Base-by-base conservation (phyloP, 2,329 filamentous ascomycete species). In the Colletotrichum australisinense region DNA sequence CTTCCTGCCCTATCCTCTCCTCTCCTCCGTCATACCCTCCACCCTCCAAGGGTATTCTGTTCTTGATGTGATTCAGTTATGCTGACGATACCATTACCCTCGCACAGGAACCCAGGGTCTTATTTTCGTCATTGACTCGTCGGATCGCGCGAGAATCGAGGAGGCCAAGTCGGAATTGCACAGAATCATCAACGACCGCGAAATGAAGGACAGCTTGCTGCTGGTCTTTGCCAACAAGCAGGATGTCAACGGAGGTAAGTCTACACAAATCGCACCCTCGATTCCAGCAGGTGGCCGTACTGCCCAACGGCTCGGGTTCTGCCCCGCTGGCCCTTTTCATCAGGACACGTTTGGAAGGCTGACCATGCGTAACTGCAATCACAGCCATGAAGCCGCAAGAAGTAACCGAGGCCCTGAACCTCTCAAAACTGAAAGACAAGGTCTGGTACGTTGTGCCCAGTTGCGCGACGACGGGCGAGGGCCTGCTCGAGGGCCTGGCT, bases 171-270 rank as follows among this genome's bases (percentile, higher is more conserved):
- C 95, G 83, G 97, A 99, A 84, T 88, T 99, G 77, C 95, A 98
- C 87, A 94, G 96, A 81, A 98, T 98, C 86, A 95, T 98, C 86
- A 97, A 97, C 84, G 97, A 98, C 83, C 93, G 96, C 76, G 97
- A 99, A 89, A 96, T 98, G 92, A 95, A 97, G 86, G 96, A 98
- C 81, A 95, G 95, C 75, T 88, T 98, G 78, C 87, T 99, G 78
- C 87, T 98, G 74, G 96, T 99, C 55, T 98, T 99, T 84, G 97
- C 97, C 81, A 99, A 99, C 89, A 99, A 99, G 91, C 97, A 98
- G 86, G 97, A 99, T 91, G 88, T 98, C 78, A 88, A 90, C 72
- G 94, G 94, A 81, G 92, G 94, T 94, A 85, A 70, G 66, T 62
- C 28, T 42, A 22, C 9, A 19, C 16, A 14, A 26, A 30, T 56